phyloP scores from a whole-genome alignment of 2,329 filamentous ascomycete genomes.

The Beauveria varroae region DNA sequence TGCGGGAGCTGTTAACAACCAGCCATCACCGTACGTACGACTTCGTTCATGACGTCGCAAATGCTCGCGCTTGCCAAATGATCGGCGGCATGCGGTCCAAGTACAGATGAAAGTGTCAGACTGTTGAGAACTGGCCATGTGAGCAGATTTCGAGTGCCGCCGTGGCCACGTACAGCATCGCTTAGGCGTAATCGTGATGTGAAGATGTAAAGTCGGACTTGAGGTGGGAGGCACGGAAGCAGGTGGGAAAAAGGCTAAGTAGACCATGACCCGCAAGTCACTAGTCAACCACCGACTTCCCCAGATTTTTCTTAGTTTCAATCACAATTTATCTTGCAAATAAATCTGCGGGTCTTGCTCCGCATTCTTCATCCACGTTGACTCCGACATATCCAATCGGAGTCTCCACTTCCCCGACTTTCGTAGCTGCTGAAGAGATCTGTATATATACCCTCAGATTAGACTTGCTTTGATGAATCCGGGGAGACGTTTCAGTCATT shows the following conservation, averaged over 20 bases:
- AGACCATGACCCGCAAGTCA: background rate
- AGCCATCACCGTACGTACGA: background rate
- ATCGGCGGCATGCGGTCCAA: background rate
- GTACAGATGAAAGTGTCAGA: background rate
- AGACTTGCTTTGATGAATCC: background rate
- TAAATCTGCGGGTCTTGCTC: background rate
- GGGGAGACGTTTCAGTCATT: background rate
- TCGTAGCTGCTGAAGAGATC: background rate
- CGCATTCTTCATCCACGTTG: background rate
- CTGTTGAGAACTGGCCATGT: background rate
- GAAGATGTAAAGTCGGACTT: background rate
- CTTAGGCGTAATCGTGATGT: background rate
- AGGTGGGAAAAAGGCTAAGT: background rate
- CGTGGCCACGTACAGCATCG: background rate
- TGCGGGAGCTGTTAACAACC: background rate
- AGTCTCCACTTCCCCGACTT: background rate
- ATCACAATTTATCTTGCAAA: no score
- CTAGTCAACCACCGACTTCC: no score
- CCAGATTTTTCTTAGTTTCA: no score
- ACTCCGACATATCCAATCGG: background rate
- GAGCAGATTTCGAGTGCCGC: background rate
- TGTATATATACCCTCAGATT: background rate
- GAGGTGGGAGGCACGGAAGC: background rate
- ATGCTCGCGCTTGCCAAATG: constrained; percentile 9
- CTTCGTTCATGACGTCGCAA: constrained; percentile 8